Evolutionary conservation across 768 basidiomycete genomes (phyloP).

Genomic region (Boletus coccyginus): DNA sequence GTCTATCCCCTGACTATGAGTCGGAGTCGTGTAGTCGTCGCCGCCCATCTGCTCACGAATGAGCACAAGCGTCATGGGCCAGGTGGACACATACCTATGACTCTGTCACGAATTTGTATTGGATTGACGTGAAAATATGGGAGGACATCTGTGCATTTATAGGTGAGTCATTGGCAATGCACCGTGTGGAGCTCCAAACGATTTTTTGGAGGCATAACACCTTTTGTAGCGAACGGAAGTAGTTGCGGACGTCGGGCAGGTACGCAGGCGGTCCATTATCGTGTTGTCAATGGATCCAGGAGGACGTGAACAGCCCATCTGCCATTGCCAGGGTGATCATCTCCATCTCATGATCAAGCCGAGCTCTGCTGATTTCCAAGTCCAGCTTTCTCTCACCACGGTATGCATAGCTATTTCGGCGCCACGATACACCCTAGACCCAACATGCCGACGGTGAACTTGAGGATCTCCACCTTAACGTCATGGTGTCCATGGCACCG

Average conservation of each 20-base stretch:
- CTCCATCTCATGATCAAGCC: background rate
- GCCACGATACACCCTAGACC: no score
- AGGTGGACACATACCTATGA: background rate
- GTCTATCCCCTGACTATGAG: slow-evolving; percentile 7
- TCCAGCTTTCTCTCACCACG: background rate
- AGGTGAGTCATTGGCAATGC: background rate
- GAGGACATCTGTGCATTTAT: background rate
- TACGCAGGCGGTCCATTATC: no score
- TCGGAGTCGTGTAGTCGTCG: slow-evolving; percentile 4
- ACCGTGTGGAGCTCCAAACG: background rate
- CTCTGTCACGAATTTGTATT: no score
- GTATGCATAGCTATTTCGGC: no score
- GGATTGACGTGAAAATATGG: no score
- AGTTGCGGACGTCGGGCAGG: background rate
- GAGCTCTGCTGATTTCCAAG: background rate
- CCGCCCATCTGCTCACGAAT: slow-evolving; percentile 17
- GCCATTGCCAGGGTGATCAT: background rate
- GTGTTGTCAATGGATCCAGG: no score
- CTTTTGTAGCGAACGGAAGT: background rate
- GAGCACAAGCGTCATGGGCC: background rate
- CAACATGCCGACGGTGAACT: no score
- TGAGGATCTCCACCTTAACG: background rate
- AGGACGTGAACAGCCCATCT: no score
- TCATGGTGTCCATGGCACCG: background rate
- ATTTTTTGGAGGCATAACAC: background rate